Percentiles rank a stretch among this genome's conserved stretches.
phyloP scores from a whole-genome alignment of 371 early-diverging fungal species.

The Umbelopsis sp. region DNA sequence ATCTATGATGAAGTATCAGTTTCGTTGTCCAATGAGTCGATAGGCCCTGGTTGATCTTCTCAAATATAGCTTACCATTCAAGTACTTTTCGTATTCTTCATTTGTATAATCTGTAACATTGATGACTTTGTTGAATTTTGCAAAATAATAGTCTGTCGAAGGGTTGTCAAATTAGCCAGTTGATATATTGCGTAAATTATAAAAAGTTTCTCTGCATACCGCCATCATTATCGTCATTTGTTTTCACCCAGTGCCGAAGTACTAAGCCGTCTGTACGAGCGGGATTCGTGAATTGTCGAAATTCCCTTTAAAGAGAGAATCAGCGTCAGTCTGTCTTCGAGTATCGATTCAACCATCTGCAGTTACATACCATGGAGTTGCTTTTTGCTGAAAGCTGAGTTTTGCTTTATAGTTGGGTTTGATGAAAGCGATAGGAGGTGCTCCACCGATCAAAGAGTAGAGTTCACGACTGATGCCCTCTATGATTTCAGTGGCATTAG shows the following conservation, averaged over 20 bases:
- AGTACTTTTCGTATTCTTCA: conserved; percentile 70
- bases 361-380: conserved; percentile 58
- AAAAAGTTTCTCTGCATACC: conserved; percentile 13
- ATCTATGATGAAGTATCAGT: conserved; percentile 35
- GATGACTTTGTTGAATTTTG: conserved; percentile 67
- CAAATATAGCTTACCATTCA: conserved; percentile 35
- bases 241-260: conserved; percentile 80
- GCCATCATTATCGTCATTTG: conserved; percentile 48
- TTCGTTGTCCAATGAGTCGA: background rate
- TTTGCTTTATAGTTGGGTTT: conserved; percentile 74
- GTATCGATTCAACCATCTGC: background rate
- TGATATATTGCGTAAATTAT: background rate
- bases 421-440: conserved; percentile 66
- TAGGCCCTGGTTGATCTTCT: too few species aligned
- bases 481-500: conserved; percentile 26
- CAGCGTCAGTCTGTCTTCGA: background rate
- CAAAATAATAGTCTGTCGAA: conserved; percentile 60
- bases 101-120: conserved; percentile 66
- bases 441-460: conserved; percentile 71
- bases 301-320: conserved; percentile 53
- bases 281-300: conserved; percentile 76
- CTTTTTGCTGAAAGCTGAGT: conserved; percentile 67
- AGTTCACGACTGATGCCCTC: conserved; percentile 72
- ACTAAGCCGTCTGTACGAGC: conserved; percentile 75
- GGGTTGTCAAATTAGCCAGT: conserved; percentile 10